A percentile compares a stretch with the other conserved stretches of the same genome.
Evolutionary conservation across 2,329 filamentous ascomycete species (phyloP).

Genomic region (Epichloe glyceriae): DNA sequence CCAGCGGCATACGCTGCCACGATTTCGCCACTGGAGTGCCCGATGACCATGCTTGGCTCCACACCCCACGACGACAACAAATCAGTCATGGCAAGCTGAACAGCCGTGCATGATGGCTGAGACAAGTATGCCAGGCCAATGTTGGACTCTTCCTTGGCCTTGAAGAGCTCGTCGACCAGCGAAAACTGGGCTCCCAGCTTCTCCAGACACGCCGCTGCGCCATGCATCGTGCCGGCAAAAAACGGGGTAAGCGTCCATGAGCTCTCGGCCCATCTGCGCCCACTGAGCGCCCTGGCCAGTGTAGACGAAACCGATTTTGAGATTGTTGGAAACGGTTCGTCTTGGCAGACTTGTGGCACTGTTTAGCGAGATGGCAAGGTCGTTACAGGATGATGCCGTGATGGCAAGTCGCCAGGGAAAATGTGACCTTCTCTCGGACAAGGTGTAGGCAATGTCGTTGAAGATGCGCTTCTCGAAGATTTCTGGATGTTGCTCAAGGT

Average conservation of each 20-base stretch:
- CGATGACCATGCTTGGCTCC: constrained; percentile 24
- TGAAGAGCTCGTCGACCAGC: constrained; percentile 23
- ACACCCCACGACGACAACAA: constrained; percentile 31
- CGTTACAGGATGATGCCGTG: constrained; percentile 28
- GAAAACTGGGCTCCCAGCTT: constrained; percentile 23
- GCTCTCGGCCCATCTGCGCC: constrained; percentile 24
- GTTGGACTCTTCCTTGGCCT: constrained; percentile 18
- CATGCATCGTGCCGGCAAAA: constrained; percentile 23
- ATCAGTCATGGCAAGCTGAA: constrained; percentile 34
- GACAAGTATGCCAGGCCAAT: constrained; percentile 27
- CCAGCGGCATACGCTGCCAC: constrained; percentile 32
- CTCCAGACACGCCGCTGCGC: constrained; percentile 18
- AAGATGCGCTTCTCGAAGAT: constrained; percentile 29
- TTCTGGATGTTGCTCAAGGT: constrained; percentile 29
- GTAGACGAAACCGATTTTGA: constrained; percentile 21
- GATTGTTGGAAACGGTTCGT: constrained; percentile 7
- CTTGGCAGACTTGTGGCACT: constrained; percentile 8
- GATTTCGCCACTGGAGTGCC: constrained; percentile 37
- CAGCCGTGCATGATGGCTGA: constrained; percentile 30
- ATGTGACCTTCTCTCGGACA: constrained; percentile 30
- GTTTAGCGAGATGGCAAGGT: constrained; percentile 31
- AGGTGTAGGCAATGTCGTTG: constrained; percentile 34
- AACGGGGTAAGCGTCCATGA: constrained; percentile 20
- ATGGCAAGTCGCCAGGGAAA: constrained; percentile 31
- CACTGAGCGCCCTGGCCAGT: constrained; percentile 29